Evolutionary conservation across 805 yeast species (phyloP), one percentile per base, ranked within the genome.

Genomic region (Schwanniomyces yamadae): DNA sequence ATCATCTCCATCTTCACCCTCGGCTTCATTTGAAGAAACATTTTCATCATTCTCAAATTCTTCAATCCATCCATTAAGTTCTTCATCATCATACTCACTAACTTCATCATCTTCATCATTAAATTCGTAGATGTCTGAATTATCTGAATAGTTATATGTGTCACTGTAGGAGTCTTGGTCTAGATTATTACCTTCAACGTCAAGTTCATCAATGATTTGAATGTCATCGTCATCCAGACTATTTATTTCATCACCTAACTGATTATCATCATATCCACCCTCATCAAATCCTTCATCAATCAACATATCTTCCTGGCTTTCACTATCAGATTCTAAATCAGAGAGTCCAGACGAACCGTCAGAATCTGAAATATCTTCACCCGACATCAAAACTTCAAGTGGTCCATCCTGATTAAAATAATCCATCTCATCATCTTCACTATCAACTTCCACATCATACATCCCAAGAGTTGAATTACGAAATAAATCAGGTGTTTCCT

Each of bases 401-500:
- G 56, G 58, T 5, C 52, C 67, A 26, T 50, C 61, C n/a, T 52
- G 63, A 12, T 58, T 63, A 26, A 55, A 59, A 30, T 52, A 59
- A 17, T 71, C 77, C 17, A 68, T 73, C 26, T 71, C 79, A 16
- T 67, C 76, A n/a, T 68, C 77, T 6, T 75, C 81, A 28, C 77
- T 76, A 44, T 78, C 83, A 23, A 76, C 73, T 34, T 82, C 93
- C 25, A 85, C 81, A 49, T 91, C 97, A 55, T 84, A 91, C 95
- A 91, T 90, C 1, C 96, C 97, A 26, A 91, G 68, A 0, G 97
- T 86, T 0, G 97, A 90, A 54, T 93, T 90, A 25, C 83, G 69
- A 59, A 91, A 80, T 51, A 90, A 66, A 55, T 90, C 90, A 0
- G 95, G 89, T 0, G 89, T 77, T 35, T 87, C 91, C 35, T 84